Conservation (phyloP, 352 stramenopile species). For the Phytophthora aleatoria region DNA sequence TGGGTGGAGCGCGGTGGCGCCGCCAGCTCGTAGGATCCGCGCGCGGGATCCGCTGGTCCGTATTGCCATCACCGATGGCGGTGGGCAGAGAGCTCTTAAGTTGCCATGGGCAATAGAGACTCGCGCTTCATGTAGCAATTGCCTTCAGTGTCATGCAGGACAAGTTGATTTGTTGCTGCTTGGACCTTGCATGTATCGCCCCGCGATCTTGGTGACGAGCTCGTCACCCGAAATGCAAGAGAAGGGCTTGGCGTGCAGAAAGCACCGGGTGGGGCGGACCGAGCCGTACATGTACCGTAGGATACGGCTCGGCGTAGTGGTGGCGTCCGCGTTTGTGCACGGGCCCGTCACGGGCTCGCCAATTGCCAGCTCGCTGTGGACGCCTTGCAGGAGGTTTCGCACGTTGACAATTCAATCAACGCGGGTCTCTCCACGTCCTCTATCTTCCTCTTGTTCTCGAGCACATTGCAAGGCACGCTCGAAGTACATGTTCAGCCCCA, state of each 20-base stretch:
- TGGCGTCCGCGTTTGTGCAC: constrained; percentile 9
- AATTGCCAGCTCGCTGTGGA: not conserved
- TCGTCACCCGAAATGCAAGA: constrained; percentile 24
- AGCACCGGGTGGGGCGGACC: constrained; percentile 24
- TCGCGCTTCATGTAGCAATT: too few relatives aligned
- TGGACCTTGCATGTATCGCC: constrained; percentile 4
- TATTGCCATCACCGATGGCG: not conserved
- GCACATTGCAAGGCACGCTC: not conserved
- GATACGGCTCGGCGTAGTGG: not conserved
- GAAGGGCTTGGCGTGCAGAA: constrained; percentile 28
- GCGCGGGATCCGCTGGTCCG: constrained; percentile 22
- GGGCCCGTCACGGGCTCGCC: too few relatives aligned
- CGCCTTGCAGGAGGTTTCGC: too few relatives aligned
- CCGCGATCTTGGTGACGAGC: constrained; percentile 33
- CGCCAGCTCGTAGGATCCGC: constrained; percentile 27
- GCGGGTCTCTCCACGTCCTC: too few relatives aligned
- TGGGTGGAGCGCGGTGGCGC: constrained; percentile 9
- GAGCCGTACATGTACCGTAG: constrained; percentile 9
- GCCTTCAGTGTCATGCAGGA: not conserved
- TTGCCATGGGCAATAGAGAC: too few relatives aligned
- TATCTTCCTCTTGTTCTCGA: not conserved
- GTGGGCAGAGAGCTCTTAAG: not conserved
- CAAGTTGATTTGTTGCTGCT: constrained; percentile 6
- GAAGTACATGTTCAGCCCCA: too few relatives aligned
- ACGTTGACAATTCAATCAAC: not conserved